These are phyloP conservation scores for Yamadazyma sp. DNA, from an alignment of 1,139 yeast species.

Conservation along the genomic window DNA sequence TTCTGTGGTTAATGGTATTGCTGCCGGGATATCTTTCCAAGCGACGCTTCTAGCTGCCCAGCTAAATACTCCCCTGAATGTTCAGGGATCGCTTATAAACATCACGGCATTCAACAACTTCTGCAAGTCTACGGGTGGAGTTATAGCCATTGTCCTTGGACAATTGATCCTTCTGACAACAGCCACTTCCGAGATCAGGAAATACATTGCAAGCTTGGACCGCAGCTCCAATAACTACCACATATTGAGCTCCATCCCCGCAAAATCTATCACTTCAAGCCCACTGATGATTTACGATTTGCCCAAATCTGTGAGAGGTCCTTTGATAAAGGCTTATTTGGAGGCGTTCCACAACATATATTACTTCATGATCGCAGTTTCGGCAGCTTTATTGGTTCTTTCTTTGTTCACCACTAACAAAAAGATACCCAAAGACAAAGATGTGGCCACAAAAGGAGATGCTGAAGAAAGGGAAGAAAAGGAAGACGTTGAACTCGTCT, in stretches of 20 bases:
- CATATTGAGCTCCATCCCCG: conserved; percentile 19
- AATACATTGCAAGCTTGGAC: conserved; percentile 16
- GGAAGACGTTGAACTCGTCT: neutral
- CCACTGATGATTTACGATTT: conserved; percentile 29
- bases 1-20: conserved; percentile 53
- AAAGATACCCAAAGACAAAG: conserved; percentile 35
- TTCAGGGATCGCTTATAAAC: conserved; percentile 51
- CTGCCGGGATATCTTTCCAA: conserved; percentile 57
- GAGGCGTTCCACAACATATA: conserved; percentile 40
- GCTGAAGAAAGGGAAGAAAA: neutral
- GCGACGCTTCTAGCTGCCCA: conserved; percentile 53
- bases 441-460: conserved; percentile 21
- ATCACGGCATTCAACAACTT: conserved; percentile 52
- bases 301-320: conserved; percentile 21
- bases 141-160: conserved; percentile 46
- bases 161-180: conserved; percentile 45
- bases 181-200: conserved; percentile 23
- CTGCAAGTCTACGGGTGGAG: conserved; percentile 48
- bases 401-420: conserved; percentile 38
- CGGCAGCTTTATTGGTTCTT: conserved; percentile 28
- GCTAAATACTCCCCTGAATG: conserved; percentile 49
- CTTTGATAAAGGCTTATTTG: conserved; percentile 34
- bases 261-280: conserved; percentile 25
- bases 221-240: conserved; percentile 17
- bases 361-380: conserved; percentile 38